Base-by-base conservation (phyloP, 495 filamentous ascomycete genomes). In the Neurospora sp. region DNA sequence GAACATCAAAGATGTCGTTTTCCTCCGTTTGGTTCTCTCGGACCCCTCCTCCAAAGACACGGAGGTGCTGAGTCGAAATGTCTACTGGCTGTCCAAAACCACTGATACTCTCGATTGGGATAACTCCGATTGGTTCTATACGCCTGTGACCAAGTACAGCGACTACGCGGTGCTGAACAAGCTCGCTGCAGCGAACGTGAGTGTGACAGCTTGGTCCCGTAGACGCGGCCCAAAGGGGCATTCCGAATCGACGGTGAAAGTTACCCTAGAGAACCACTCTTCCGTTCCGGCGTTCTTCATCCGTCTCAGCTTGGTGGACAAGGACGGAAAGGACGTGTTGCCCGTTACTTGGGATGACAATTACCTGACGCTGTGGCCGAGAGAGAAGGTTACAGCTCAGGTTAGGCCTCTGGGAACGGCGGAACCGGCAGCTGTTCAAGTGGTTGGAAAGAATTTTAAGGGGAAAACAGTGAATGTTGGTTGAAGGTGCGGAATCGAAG, bases 301-400 rank as follows among this genome's bases (percentile, higher is more conserved):
- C 24, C 83, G 81, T 5, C 71, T 91, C 34, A 82, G 82, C 69
- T 76, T 88, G 31, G 76, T 88, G 0, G 84, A 88, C 39, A 70
- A 71, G 5, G 73, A 76, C 0, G 79, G 83, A 0, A 70, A 81
- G 9, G 85, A 89, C 54, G 79, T 90, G 0, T 70, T 84, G 19
- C 88, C 88, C 4, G 79, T 89, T 7, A 84, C 81, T 40, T 91
- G 88, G 87, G 86, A 85, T 0, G 88, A 90, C 74, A 91, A 91
- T 69, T 91, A 91, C 73, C 80, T 91, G 17, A 90, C 89, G 1
- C 78, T 92, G 13, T 89, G 85, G 81, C 88, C 89, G 6, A 75
- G 80, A 17, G 90, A 92, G 79, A 86, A 81, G 71, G 28, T 89
- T 2, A 74, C 17, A 0, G 11, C 78, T 66, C 71, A 19, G 2